Evolutionary conservation across 169 alveolate species (phyloP).

Genomic region (Cryptosporidium xiaoi): DNA sequence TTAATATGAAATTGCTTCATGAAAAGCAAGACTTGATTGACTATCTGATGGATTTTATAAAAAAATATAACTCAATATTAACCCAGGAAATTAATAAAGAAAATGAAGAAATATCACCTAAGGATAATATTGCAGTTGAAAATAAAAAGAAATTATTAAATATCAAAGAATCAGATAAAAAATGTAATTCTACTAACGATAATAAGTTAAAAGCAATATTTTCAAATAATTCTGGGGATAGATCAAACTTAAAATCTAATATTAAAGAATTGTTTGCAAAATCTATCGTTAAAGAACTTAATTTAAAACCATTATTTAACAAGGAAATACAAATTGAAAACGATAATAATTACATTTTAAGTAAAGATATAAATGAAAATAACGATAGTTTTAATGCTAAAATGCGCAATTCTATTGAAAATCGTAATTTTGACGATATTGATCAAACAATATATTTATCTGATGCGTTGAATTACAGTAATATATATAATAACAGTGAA

Average conservation of each 20-base stretch:
- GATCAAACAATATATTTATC: slow-evolving; percentile 23
- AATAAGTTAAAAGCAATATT: not conserved
- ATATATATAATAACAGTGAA: not conserved
- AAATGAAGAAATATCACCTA: slow-evolving; percentile 24
- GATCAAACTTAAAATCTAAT: not conserved
- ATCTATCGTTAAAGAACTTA: slow-evolving; percentile 43
- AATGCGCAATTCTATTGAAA: not conserved
- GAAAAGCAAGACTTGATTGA: slow-evolving; percentile 10
- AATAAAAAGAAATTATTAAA: not conserved
- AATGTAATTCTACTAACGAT: not conserved
- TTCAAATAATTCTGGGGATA: not conserved
- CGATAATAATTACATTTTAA: slow-evolving; percentile 8
- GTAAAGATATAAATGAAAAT: not conserved
- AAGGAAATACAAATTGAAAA: not conserved
- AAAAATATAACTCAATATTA: slow-evolving; percentile 17
- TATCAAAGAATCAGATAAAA: not conserved
- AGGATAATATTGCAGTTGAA: slow-evolving; percentile 4
- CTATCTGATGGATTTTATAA: slow-evolving; percentile 16
- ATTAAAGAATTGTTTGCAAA: slow-evolving; percentile 42
- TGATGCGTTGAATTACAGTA: not conserved
- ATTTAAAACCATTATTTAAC: slow-evolving; percentile 56
- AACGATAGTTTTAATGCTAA: not conserved
- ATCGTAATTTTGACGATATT: not conserved
- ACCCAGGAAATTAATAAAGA: slow-evolving; percentile 23
- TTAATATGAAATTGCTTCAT: slow-evolving; percentile 2